phyloP scores from a whole-genome alignment of 1,284 basidiomycete species.

The Naganishia cerealis region DNA sequence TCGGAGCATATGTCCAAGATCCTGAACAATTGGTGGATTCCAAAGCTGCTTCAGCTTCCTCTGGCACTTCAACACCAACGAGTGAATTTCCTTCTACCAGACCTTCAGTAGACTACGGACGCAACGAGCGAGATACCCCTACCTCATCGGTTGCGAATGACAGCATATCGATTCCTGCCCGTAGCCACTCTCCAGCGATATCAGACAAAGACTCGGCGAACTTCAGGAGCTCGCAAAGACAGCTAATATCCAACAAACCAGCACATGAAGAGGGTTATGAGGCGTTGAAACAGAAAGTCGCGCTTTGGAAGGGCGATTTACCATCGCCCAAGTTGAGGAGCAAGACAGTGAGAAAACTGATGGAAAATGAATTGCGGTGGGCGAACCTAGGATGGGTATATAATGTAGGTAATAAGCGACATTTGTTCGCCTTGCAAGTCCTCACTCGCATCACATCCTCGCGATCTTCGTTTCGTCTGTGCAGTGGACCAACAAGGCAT shows the following conservation, averaged over 20 bases:
- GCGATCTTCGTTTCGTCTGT: not conserved
- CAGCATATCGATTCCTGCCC: not conserved
- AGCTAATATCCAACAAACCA: slow-evolving; percentile 45
- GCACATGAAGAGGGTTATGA: slow-evolving; percentile 46
- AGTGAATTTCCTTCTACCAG: slow-evolving; percentile 36
- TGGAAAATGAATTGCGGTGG: slow-evolving; percentile 76
- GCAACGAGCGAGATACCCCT: not conserved
- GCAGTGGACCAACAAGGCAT: slow-evolving; percentile 87
- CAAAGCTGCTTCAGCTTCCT: slow-evolving; percentile 34
- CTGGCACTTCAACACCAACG: not conserved
- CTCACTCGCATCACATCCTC: too few species aligned
- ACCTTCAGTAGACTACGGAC: slow-evolving; percentile 9
- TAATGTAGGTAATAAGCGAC: slow-evolving; percentile 46
- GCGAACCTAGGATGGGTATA: slow-evolving; percentile 90
- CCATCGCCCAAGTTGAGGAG: slow-evolving; percentile 59
- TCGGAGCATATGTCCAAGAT: slow-evolving; percentile 55
- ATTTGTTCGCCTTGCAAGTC: too few species aligned
- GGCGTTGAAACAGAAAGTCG: slow-evolving; percentile 46
- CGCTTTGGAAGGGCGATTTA: slow-evolving; percentile 42
- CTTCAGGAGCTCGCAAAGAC: slow-evolving; percentile 21
- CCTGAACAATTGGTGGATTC: slow-evolving; percentile 38
- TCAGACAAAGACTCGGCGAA: not conserved
- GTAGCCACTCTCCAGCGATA: not conserved
- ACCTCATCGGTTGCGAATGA: not conserved
- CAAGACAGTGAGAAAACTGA: slow-evolving; percentile 63